phyloP scores from a whole-genome alignment of 139 green algal genomes.

The Coccomyxa sp. region DNA sequence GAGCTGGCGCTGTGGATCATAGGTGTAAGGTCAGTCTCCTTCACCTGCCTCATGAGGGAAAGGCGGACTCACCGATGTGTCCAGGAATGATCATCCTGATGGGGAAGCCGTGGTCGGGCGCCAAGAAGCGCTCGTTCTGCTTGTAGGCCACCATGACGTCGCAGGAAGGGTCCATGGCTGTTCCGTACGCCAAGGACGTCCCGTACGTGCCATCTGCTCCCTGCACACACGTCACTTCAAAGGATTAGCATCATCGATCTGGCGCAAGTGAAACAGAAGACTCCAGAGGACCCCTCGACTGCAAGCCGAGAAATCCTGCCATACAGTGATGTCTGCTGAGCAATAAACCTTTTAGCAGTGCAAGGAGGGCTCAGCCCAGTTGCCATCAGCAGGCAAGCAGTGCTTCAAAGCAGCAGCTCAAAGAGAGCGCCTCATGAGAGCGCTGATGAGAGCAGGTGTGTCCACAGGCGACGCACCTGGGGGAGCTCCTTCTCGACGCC shows the following conservation, averaged over 20 bases:
- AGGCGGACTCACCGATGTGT: constrained; percentile 24
- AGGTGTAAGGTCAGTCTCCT: too few relatives aligned
- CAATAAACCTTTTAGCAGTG: background rate
- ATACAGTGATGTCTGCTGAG: background rate
- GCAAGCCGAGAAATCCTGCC: background rate
- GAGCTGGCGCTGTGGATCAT: too few relatives aligned
- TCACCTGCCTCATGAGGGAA: too few relatives aligned
- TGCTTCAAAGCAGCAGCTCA: background rate
- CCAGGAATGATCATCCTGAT: constrained; percentile 76
- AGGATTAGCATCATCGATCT: background rate
- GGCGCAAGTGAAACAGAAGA: too few relatives aligned
- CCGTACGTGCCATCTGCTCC: constrained; percentile 48
- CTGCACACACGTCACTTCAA: constrained; percentile 11
- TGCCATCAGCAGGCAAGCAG: too few relatives aligned
- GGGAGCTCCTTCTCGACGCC: constrained; percentile 82
- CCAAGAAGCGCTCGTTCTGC: constrained; percentile 64
- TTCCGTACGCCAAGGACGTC: constrained; percentile 45
- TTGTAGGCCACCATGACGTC: constrained; percentile 79
- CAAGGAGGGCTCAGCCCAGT: too few relatives aligned
- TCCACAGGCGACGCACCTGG: constrained; percentile 29
- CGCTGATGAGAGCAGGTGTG: background rate
- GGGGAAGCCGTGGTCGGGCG: constrained; percentile 75
- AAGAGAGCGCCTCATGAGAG: background rate
- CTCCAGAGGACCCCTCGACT: too few relatives aligned
- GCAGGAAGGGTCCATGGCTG: constrained; percentile 56